Base-by-base conservation (phyloP, 179 eudicot species). In the Vitellaria paradoxa region DNA sequence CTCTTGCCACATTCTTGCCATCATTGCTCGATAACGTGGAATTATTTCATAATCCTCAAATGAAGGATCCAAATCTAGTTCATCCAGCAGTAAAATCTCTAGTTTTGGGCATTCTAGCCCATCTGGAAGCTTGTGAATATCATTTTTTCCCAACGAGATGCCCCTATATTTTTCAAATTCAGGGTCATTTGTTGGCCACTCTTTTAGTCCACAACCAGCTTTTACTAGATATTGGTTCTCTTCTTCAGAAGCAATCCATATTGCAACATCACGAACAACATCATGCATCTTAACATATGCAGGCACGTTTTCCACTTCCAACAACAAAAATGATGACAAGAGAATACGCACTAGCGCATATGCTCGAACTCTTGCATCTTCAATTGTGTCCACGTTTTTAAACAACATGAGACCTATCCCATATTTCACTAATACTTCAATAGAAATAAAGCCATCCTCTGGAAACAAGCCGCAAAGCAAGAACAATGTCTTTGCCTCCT, bases 391-490 rank as follows among this genome's bases (percentile, higher is more conserved):
- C n/a, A 53, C 56, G 61, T 80, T 85, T 65, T 63, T 30, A 70
- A 85, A 80, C 23, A 85, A 74, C 46, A 83, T 79, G 50, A 82
- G 81, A 24, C 86, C 87, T 8, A 82, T 68, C 6, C 77, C 84
- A 69, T 82, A 84, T 67, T 82, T 80, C 55, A 86, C 76, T 66
- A 84, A 61, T 76, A 70, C 70, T 72, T 86, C 86, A 74, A 80
- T 42, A 0, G 53, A 24, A 74, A 86, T 83, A 52, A 82, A 83
- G 59, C 65, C 47, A 72, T 84, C 89, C 76, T 86, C 84, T n/a
- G 85, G 85, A 69, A 82, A 86, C 11, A 86, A 81, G 40, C 80
- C 72, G 47, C 85, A 80, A 15, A 82, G 78, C 26, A 86, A 69
- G 70, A 65, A 82, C 59, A 78, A 78, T 24, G 76, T 23, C 71